Evolutionary conservation across 1,139 yeast species (phyloP), one percentile per base, ranked within the genome.

Genomic region (Pichia terricola): DNA sequence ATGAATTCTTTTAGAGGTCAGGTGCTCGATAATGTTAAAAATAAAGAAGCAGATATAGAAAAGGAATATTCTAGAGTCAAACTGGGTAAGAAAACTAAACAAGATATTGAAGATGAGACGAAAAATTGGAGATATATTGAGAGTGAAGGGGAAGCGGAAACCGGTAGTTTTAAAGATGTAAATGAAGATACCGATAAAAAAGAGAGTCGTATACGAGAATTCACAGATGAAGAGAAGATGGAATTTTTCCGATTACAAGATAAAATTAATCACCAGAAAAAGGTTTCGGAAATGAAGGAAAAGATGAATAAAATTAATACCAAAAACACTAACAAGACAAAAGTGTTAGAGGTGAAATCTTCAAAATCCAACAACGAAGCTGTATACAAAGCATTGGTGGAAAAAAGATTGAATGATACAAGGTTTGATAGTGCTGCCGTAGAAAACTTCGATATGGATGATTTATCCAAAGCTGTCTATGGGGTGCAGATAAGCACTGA

Each of bases 201-300:
- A 22, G 46, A 49, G 4, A 48, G 47, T 26, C 32, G 10, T 30
- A 35, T 46, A 2, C 30, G 53, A 11, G 51, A 50, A 7, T 50
- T 58, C 34, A 46, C 55, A 1, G 51, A 47, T 4, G 55, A 53
- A 10, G 63, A 59, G 36, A 45, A 40, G 28, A 32, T 42, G 26
- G 48, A 53, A 28, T 56, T 53, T 38, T 32, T 48, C 11, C 41
- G 45, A 33, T 33, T 56, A 4, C 58, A 56, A 38, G 38, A 49
- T 31, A 50, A 44, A 11, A 52, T 55, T 2, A 47, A 51, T 26
- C 56, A 55, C 35, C 43, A 46, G 16, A 46, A 44, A 26, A 43
- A 42, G 32, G 25, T 46, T 11, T 39, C 35, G 1, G 28, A 31
- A 16, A 11, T 46, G 34, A 45, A 44, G 37, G 50, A 50, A n/a